Percentiles rank a stretch among this genome's conserved stretches.
These are phyloP conservation scores for Cyclotella kingstonii DNA, from an alignment of 108 stramenopile genomes.

Conservation along the genomic window DNA sequence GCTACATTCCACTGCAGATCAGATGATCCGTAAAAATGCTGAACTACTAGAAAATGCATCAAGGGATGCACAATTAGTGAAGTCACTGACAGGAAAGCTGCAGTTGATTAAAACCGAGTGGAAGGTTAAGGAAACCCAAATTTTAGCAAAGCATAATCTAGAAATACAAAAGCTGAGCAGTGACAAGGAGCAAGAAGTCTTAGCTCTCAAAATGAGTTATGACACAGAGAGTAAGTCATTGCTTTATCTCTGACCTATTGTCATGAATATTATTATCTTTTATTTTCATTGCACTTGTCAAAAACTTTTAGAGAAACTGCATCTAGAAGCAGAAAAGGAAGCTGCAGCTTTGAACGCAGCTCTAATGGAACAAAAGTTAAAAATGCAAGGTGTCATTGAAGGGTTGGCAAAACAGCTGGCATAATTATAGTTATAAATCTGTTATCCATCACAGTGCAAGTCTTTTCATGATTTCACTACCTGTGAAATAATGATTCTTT, in stretches of 20 bases:
- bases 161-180: conserved; percentile 19
- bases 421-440: neutral
- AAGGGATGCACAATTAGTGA: conserved; percentile 7
- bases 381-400: conserved; percentile 39
- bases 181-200: conserved; percentile 2
- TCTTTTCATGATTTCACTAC: too few species aligned
- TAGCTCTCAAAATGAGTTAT: conserved; percentile 4
- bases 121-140: conserved; percentile 3
- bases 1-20: conserved; percentile 3
- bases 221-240: conserved; percentile 19
- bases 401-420: conserved; percentile 34
- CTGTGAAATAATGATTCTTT: too few species aligned
- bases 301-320: conserved; percentile 11
- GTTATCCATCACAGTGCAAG: too few species aligned
- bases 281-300: neutral
- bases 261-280: neutral
- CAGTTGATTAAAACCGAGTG: conserved; percentile 5
- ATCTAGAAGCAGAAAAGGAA: conserved; percentile 27
- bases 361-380: conserved; percentile 23
- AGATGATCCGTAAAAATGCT: conserved; percentile 6
- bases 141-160: conserved; percentile 8
- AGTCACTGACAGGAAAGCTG: conserved; percentile 22
- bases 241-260: neutral
- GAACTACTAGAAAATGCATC: conserved; percentile 2
- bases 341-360: conserved; percentile 14